A percentile compares a stretch with the other conserved stretches of the same genome.
Evolutionary conservation across 352 stramenopile genomes (phyloP).

Genomic region (Phytophthora aleatoria): DNA sequence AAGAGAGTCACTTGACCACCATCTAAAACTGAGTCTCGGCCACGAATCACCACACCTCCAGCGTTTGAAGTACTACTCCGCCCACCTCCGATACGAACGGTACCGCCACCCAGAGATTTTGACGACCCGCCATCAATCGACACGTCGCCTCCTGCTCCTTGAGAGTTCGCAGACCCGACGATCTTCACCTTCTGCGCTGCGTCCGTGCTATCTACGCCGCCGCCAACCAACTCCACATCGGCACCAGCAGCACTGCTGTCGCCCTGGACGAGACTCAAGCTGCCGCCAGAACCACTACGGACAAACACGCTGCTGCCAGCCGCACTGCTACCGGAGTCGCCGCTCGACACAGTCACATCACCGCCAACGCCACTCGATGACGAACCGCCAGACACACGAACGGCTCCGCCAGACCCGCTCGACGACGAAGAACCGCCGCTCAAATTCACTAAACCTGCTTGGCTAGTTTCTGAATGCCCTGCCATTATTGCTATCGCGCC

Average conservation of each 20-base stretch:
- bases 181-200: conserved; percentile 30
- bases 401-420: conserved; percentile 17
- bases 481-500: conserved; percentile 22
- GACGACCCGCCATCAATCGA: conserved; percentile 32
- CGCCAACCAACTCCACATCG: conserved; percentile 33
- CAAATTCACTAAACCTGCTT: conserved; percentile 6
- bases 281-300: conserved; percentile 30
- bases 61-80: conserved; percentile 5
- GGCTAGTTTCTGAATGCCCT: conserved; percentile 4
- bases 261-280: conserved; percentile 28
- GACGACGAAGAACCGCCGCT: conserved; percentile 23
- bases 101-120: conserved; percentile 9
- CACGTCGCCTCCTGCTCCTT: conserved; percentile 32
- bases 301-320: conserved; percentile 26
- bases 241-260: conserved; percentile 23
- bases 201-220: conserved; percentile 17
- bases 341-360: conserved; percentile 31
- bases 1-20: conserved; percentile 12
- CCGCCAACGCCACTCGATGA: conserved; percentile 28
- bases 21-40: conserved; percentile 11
- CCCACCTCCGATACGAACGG: conserved; percentile 10
- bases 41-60: conserved; percentile 12
- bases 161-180: conserved; percentile 29
- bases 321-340: conserved; percentile 14
- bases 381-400: conserved; percentile 25